Conservation (phyloP, 140 eudicot species). For the Cichorium intybus region DNA sequence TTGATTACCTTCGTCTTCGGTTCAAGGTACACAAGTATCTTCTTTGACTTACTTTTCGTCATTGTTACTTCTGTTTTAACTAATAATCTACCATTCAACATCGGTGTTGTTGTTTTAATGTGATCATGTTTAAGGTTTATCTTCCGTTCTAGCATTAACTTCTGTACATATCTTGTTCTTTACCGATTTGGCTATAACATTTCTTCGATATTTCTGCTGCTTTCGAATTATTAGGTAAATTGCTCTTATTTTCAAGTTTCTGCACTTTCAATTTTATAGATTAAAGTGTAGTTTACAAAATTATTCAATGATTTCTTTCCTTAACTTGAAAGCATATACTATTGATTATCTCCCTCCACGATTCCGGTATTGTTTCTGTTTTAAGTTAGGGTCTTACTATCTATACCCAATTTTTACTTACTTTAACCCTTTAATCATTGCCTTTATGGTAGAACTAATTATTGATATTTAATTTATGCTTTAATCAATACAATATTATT, state of each 20-base stretch:
- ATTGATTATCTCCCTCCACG: background rate
- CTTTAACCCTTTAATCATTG: too few species aligned
- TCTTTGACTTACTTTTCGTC: background rate
- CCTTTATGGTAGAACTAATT: too few species aligned
- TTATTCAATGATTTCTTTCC: background rate
- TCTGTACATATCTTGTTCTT: background rate
- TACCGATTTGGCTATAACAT: background rate
- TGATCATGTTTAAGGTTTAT: background rate
- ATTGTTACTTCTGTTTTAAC: too few species aligned
- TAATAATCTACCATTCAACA: background rate
- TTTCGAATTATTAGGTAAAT: background rate
- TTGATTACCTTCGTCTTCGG: background rate
- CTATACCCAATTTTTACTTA: too few species aligned
- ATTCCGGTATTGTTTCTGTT: too few species aligned
- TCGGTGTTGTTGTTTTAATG: background rate
- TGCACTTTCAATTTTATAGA: background rate
- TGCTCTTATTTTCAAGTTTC: background rate
- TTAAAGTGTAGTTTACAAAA: constrained; percentile 1
- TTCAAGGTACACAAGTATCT: constrained; percentile 14
- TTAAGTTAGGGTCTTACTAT: too few species aligned
- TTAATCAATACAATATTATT: too few species aligned
- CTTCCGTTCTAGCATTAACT: background rate
- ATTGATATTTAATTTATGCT: too few species aligned
- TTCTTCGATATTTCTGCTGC: background rate
- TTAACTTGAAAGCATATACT: background rate